Evolutionary conservation across 2,329 filamentous ascomycete genomes (phyloP).

Genomic region (Apiospora malaysiana): DNA sequence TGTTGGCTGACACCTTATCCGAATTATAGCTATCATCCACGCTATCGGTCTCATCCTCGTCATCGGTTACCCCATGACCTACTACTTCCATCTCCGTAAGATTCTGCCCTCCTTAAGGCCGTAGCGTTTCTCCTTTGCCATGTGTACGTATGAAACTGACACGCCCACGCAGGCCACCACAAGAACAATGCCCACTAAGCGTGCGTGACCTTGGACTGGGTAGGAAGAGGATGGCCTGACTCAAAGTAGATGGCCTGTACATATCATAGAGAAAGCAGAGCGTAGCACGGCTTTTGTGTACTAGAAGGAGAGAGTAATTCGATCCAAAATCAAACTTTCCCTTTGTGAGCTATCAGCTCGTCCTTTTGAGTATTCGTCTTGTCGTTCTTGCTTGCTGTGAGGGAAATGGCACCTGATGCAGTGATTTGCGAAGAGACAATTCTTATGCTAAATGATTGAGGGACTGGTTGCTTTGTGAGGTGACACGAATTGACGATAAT

Average conservation of each 20-base stretch:
- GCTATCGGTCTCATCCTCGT: conserved; percentile 77
- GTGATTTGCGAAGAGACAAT: background rate
- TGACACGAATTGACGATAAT: background rate
- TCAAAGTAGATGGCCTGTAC: conserved; percentile 12
- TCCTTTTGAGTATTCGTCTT: background rate
- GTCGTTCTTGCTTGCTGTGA: background rate
- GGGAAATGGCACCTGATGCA: background rate
- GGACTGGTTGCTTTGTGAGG: background rate
- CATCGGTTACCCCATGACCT: conserved; percentile 95
- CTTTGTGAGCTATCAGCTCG: conserved; percentile 14
- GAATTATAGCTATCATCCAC: conserved; percentile 79
- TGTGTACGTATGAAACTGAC: background rate
- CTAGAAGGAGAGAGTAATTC: conserved; percentile 27
- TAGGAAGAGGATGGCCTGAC: conserved; percentile 18
- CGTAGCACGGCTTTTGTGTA: conserved; percentile 26
- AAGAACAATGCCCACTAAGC: conserved; percentile 99
- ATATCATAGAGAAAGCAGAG: conserved; percentile 26
- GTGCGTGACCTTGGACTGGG: background rate
- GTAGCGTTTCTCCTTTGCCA: background rate
- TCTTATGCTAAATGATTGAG: too few species aligned
- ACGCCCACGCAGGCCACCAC: conserved; percentile 78
- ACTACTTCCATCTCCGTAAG: conserved; percentile 99
- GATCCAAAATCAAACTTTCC: conserved; percentile 20
- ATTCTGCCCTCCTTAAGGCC: conserved; percentile 33
- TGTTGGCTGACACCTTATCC: conserved; percentile 27